Evolutionary conservation across 345 rosid species (phyloP).

Genomic region (Erucastrum elatum): DNA sequence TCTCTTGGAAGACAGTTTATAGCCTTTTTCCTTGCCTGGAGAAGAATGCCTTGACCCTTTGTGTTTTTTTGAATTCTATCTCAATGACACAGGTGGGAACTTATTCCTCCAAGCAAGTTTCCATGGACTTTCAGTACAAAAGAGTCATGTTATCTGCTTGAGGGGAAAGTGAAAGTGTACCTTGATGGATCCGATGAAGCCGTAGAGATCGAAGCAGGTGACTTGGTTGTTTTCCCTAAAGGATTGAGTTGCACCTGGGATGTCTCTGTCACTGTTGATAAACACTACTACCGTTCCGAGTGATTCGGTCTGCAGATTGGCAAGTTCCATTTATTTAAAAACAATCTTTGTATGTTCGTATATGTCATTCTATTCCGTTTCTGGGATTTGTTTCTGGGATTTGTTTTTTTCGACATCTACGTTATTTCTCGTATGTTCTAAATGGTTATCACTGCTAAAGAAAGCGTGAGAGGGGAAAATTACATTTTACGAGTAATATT

Average conservation of each 20-base stretch:
- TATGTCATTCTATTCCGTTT: not conserved
- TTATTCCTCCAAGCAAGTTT: conserved; percentile 85
- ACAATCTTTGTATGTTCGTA: not conserved
- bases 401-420: not conserved
- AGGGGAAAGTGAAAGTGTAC: conserved; percentile 76
- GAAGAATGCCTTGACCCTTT: too few species aligned
- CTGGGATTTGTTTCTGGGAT: not conserved
- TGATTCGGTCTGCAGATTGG: too few species aligned
- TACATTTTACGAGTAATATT: not conserved
- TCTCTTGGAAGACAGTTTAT: too few species aligned
- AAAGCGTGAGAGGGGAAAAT: not conserved
- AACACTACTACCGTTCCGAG: conserved; percentile 48
- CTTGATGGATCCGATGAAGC: conserved; percentile 70
- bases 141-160: conserved; percentile 75
- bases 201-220: conserved; percentile 77
- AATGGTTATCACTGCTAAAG: not conserved
- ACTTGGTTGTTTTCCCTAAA: conserved; percentile 79
- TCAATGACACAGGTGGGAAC: conserved; percentile 64
- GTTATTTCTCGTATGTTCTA: not conserved
- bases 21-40: too few species aligned
- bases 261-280: conserved; percentile 79
- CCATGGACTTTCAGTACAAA: conserved; percentile 77
- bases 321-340: too few species aligned
- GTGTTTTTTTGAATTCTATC: too few species aligned
- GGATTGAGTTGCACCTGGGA: conserved; percentile 99